Base-by-base conservation (phyloP, 495 filamentous ascomycete genomes). In the Lasiosphaeris hirsuta region DNA sequence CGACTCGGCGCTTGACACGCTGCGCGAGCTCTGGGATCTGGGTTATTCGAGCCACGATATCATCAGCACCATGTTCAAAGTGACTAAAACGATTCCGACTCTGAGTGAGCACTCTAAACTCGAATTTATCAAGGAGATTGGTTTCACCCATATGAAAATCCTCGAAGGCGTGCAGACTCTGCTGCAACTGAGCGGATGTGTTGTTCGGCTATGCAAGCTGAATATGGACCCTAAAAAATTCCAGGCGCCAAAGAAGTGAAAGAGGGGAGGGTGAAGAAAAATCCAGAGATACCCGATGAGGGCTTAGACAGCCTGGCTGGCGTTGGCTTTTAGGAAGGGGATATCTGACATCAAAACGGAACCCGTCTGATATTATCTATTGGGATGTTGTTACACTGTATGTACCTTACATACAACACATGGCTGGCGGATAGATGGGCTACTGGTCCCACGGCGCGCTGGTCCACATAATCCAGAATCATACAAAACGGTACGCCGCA, bases 61-160 rank as follows among this genome's bases (percentile, higher is more conserved):
- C 60, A 93, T 99, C 65, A 92, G 88, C 69, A 97, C 93, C 19
- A 99, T 99, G 94, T 99, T 99, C 75, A 85, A 87, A 64, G 94
- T 99, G 54, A 97, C 95, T 17, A 99, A 99, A 76, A 94, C 90
- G 4, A 89, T 96, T 42, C 86, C 88, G 1, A 87, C 85, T 2
- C 75, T 99, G 42, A 92, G 90, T 49, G 94, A 99, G 75, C 90
- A 97, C 71, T 81, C 90, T 17, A 94, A 96, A 73, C 75, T 99
- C 52, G 90, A 96, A 67, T 97, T 99, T 61, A 95, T 97, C 65
- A 90, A 88, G 71, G 95, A 97, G 73, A 97, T 99, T 70, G 94
- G 94, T 13, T 99, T 99, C 71, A 96, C 95, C 13, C 94, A 99
- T 67, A 99, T 99, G 94, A 90, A 95, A 63, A 93, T 99, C 51